Evolutionary conservation across 1,139 yeast species (phyloP).

Genomic region (Scheffersomyces quercinus): DNA sequence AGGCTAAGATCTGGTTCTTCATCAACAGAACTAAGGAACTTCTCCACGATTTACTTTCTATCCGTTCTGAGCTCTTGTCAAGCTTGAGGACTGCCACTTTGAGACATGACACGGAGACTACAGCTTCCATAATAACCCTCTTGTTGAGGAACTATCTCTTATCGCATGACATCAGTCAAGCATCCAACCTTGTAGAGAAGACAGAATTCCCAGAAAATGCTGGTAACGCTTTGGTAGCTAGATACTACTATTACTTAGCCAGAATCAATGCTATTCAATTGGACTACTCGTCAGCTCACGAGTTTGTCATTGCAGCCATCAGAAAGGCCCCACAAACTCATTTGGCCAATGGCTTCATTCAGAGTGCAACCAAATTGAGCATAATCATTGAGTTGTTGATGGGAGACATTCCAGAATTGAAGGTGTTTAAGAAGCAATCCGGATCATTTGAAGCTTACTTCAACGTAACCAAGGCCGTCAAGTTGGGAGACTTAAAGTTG

Average conservation of each 20-base stretch:
- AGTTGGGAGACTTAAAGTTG: conserved; percentile 82
- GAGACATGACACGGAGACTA: conserved; percentile 90
- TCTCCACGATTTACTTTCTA: conserved; percentile 54
- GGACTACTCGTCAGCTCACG: conserved; percentile 89
- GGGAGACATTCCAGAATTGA: conserved; percentile 96
- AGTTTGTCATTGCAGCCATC: conserved; percentile 86
- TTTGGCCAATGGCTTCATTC: conserved; percentile 83
- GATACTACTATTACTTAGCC: conserved; percentile 89
- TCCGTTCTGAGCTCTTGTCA: conserved; percentile 68
- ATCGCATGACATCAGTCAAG: conserved; percentile 81
- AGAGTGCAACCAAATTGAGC: conserved; percentile 85
- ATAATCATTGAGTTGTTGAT: conserved; percentile 87
- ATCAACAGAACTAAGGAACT: conserved; percentile 78
- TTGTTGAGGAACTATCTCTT: conserved; percentile 78
- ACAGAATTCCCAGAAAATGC: conserved; percentile 84
- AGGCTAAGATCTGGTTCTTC: conserved; percentile 94
- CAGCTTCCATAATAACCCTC: conserved; percentile 81
- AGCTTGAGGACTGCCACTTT: conserved; percentile 87
- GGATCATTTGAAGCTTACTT: conserved; percentile 71
- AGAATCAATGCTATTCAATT: conserved; percentile 89
- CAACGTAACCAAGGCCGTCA: conserved; percentile 87
- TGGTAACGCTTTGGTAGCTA: conserved; percentile 85
- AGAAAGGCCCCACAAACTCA: conserved; percentile 96
- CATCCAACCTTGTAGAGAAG: conserved; percentile 86
- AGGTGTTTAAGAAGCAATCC: conserved; percentile 69